Percentiles rank a stretch among this genome's conserved stretches.
Evolutionary conservation across 495 filamentous ascomycete genomes (phyloP).

Genomic region (Aspergillus egyptiacus): DNA sequence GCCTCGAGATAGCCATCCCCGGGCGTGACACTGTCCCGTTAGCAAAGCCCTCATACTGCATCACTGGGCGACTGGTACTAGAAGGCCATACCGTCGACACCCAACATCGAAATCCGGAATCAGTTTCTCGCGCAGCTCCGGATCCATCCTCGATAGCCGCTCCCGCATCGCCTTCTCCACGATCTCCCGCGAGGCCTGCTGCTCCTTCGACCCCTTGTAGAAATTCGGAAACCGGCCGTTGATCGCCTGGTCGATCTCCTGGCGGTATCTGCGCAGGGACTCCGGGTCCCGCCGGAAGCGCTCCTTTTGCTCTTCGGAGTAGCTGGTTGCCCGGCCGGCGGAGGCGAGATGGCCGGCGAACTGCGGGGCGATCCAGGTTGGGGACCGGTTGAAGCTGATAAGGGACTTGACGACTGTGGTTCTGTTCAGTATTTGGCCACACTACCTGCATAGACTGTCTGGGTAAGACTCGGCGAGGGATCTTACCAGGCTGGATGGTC

Average conservation of each 20-base stretch:
- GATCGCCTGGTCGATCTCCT: conserved; percentile 36
- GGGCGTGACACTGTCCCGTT: conserved; percentile 14
- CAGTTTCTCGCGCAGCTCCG: background rate
- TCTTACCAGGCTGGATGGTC: conserved; percentile 4
- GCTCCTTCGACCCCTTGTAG: background rate
- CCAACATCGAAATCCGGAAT: conserved; percentile 5
- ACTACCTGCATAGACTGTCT: too few species aligned
- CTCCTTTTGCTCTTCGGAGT: conserved; percentile 31
- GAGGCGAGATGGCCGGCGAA: conserved; percentile 9
- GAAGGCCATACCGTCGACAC: background rate
- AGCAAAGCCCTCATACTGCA: background rate
- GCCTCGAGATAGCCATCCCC: conserved; percentile 31
- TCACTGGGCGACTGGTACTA: background rate
- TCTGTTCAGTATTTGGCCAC: background rate
- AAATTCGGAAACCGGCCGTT: conserved; percentile 25
- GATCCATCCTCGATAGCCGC: background rate
- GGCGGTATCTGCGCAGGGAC: conserved; percentile 27
- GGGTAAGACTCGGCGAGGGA: too few species aligned
- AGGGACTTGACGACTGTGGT: background rate
- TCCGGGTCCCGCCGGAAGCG: conserved; percentile 18
- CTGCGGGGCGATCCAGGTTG: conserved; percentile 17
- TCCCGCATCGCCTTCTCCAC: background rate
- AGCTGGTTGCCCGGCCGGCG: conserved; percentile 6
- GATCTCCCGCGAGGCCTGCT: background rate
- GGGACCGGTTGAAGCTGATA: conserved; percentile 18